These are phyloP conservation scores for Anisogramma anomala DNA, from an alignment of 2,329 filamentous ascomycete genomes.

Conservation along the genomic window DNA sequence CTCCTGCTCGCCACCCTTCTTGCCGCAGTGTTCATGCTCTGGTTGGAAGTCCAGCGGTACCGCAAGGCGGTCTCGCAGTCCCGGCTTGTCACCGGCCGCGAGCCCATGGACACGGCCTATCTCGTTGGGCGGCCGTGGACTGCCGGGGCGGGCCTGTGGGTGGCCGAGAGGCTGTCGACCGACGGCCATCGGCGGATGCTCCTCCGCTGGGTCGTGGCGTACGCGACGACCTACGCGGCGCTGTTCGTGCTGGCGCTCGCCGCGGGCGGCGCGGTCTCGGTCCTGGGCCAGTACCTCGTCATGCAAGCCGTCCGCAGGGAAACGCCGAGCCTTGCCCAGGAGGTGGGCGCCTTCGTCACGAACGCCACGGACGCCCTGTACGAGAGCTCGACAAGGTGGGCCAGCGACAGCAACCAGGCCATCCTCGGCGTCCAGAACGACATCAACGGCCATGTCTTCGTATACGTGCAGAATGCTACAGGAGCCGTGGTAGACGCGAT, in stretches of 20 bases:
- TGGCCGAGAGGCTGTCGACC: slow-evolving; percentile 50
- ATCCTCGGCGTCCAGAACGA: slow-evolving; percentile 43
- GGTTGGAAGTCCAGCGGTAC: slow-evolving; percentile 68
- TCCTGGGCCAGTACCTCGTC: slow-evolving; percentile 72
- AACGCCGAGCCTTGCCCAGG: slow-evolving; percentile 59
- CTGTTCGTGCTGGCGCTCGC: slow-evolving; percentile 80
- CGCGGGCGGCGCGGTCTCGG: slow-evolving; percentile 69
- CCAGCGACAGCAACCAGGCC: slow-evolving; percentile 60
- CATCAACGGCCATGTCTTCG: slow-evolving; percentile 75
- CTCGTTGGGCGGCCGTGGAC: slow-evolving; percentile 74
- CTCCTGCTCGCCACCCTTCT: slow-evolving; percentile 52
- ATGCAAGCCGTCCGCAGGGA: slow-evolving; percentile 61
- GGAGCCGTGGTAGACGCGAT: slow-evolving; percentile 74
- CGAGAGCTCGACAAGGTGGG: slow-evolving; percentile 65
- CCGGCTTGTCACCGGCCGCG: slow-evolving; percentile 52
- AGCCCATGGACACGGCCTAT: slow-evolving; percentile 81
- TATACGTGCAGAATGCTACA: slow-evolving; percentile 78
- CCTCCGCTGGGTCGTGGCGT: slow-evolving; percentile 72
- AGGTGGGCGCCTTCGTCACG: slow-evolving; percentile 70
- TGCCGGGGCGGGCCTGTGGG: slow-evolving; percentile 57
- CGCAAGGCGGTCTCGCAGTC: slow-evolving; percentile 59
- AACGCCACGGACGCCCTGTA: slow-evolving; percentile 63
- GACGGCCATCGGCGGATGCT: slow-evolving; percentile 54
- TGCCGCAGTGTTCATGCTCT: slow-evolving; percentile 69
- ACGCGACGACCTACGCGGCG: slow-evolving; percentile 73